Percentiles rank a stretch among this genome's conserved stretches.
Conservation (phyloP, 306 rosid species). For the Heteromeles arbutifolia region DNA sequence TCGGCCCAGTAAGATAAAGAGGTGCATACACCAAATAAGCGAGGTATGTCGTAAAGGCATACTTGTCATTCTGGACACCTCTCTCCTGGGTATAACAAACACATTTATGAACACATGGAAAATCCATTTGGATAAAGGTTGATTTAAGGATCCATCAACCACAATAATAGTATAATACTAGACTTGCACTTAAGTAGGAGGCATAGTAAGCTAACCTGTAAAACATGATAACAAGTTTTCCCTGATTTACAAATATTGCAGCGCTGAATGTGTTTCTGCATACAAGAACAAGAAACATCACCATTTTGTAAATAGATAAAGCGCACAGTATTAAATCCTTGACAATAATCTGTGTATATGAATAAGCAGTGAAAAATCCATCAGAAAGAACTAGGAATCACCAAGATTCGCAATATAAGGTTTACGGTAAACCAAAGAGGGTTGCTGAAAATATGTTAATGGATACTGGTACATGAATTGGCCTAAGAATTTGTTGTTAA, state of each 20-base stretch:
- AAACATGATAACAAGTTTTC: conserved; percentile 62
- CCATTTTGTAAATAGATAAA: background rate
- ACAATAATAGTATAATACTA: background rate
- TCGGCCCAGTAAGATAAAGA: conserved; percentile 87
- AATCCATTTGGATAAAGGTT: conserved; percentile 14
- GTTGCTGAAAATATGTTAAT: background rate
- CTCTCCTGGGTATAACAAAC: conserved; percentile 55
- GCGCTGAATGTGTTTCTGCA: conserved; percentile 76
- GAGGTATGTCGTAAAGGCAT: conserved; percentile 50
- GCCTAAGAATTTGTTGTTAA: background rate
- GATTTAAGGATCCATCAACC: conserved; percentile 11
- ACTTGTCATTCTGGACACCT: conserved; percentile 54
- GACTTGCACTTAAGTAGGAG: conserved; percentile 18
- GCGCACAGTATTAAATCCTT: background rate
- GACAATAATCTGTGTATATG: conserved; percentile 4
- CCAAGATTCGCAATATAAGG: background rate
- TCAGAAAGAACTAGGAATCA: background rate
- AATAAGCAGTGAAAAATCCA: conserved; percentile 1
- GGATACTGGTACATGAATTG: background rate
- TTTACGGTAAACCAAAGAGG: background rate
- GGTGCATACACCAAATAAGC: conserved; percentile 88
- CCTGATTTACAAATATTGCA: conserved; percentile 78
- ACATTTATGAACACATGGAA: background rate
- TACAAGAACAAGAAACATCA: conserved; percentile 24
- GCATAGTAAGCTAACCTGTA: conserved; percentile 66